These are phyloP conservation scores for Acorus calamus DNA, from an alignment of 106 monocot species.

Conservation along the genomic window DNA sequence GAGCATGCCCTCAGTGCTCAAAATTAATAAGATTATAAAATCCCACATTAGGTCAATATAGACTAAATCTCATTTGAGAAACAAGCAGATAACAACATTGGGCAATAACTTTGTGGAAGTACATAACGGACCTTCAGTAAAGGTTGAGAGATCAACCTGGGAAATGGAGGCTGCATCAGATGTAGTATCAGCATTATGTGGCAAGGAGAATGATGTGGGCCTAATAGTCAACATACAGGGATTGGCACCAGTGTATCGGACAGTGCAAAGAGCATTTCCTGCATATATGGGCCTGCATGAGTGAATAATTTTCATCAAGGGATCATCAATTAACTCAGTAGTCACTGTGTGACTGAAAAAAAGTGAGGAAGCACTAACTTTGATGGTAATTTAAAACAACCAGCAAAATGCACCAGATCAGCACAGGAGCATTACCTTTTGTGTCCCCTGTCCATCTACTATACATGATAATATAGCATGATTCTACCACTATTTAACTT, in stretches of 20 bases:
- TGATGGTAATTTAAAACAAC: too few relatives aligned
- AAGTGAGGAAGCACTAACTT: too few relatives aligned
- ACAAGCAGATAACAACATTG: too few relatives aligned
- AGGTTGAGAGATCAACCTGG: constrained; percentile 74
- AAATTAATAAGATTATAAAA: too few relatives aligned
- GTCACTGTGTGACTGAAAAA: neutral
- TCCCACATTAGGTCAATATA: too few relatives aligned
- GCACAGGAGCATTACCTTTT: too few relatives aligned
- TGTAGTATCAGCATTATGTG: constrained; percentile 14
- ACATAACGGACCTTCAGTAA: constrained; percentile 65
- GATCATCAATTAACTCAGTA: neutral
- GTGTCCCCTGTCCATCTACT: too few relatives aligned
- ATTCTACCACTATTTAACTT: too few relatives aligned
- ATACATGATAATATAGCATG: too few relatives aligned
- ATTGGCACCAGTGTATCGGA: constrained; percentile 56
- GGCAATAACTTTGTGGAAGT: constrained; percentile 1
- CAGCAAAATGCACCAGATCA: too few relatives aligned
- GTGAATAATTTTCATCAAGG: neutral
- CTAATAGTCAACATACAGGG: constrained; percentile 85
- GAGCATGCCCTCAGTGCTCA: too few relatives aligned
- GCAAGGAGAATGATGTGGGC: constrained; percentile 72
- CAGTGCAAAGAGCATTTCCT: constrained; percentile 92
- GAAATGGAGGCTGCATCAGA: constrained; percentile 57
- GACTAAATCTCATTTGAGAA: too few relatives aligned
- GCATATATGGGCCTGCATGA: constrained; percentile 85